These are phyloP conservation scores for Pichia sp. DNA, from an alignment of 1,139 yeast species.

Conservation along the genomic window DNA sequence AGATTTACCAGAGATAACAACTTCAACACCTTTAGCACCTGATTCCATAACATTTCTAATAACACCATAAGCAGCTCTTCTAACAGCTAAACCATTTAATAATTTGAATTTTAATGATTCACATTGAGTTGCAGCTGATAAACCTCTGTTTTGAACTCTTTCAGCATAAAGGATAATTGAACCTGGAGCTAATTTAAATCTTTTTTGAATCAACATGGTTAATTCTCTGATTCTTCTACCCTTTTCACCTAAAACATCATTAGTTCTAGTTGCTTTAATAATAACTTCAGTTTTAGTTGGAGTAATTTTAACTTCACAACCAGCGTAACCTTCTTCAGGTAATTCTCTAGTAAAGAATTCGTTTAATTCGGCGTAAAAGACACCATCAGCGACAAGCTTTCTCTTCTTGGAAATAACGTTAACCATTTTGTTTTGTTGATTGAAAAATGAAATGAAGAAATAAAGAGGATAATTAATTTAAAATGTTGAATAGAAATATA, in stretches of 20 bases:
- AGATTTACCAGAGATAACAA: slow-evolving; percentile 98
- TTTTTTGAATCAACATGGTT: slow-evolving; percentile 95
- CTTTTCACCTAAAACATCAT: slow-evolving; percentile 98
- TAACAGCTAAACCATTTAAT: slow-evolving; percentile 97
- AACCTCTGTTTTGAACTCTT: slow-evolving; percentile 99
- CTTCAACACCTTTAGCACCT: slow-evolving; percentile 99
- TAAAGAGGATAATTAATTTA: background rate
- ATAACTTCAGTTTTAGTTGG: slow-evolving; percentile 97
- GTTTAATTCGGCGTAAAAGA: slow-evolving; percentile 99
- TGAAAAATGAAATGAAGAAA: background rate
- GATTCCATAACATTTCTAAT: slow-evolving; percentile 99
- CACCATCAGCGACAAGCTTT: slow-evolving; percentile 99
- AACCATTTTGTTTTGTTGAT: slow-evolving; percentile 38
- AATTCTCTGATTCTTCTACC: slow-evolving; percentile 99
- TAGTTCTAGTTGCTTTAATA: slow-evolving; percentile 99
- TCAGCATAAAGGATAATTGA: slow-evolving; percentile 95
- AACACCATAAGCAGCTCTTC: slow-evolving; percentile 99
- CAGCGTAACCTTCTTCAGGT: slow-evolving; percentile 99
- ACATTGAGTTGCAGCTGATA: slow-evolving; percentile 99
- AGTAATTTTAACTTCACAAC: slow-evolving; percentile 99
- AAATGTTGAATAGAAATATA: background rate
- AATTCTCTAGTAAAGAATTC: slow-evolving; percentile 99
- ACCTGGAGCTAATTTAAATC: slow-evolving; percentile 96
- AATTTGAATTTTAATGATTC: slow-evolving; percentile 98
- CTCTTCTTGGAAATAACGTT: slow-evolving; percentile 76